Evolutionary conservation across 2,329 filamentous ascomycete genomes (phyloP).

Genomic region (Xylariales sp.): DNA sequence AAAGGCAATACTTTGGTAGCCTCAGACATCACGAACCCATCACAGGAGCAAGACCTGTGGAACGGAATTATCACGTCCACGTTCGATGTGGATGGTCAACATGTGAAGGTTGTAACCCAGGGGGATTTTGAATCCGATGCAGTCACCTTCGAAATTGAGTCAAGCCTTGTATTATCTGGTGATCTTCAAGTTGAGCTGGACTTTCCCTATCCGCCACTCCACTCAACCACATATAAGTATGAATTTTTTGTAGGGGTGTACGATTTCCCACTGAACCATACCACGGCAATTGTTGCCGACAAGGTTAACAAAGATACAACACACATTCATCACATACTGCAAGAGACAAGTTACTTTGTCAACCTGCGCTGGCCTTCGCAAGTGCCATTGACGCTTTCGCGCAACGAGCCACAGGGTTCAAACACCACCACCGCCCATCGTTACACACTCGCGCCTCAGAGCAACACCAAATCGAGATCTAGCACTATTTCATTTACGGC

Average conservation of each 20-base stretch:
- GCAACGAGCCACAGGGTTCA: conserved; percentile 19
- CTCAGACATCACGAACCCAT: conserved; percentile 20
- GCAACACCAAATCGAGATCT: neutral
- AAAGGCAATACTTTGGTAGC: conserved; percentile 23
- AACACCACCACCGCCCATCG: conserved; percentile 22
- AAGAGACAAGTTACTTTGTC: conserved; percentile 33
- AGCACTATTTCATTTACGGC: conserved; percentile 25
- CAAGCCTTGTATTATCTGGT: conserved; percentile 25
- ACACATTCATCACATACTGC: conserved; percentile 31
- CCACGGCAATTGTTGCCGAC: conserved; percentile 19
- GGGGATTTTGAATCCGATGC: conserved; percentile 34
- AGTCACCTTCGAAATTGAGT: conserved; percentile 30
- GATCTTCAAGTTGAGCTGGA: conserved; percentile 34
- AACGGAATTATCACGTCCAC: conserved; percentile 32
- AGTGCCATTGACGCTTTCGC: conserved; percentile 13
- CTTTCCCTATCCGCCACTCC: conserved; percentile 36
- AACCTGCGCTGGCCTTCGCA: conserved; percentile 28
- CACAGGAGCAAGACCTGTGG: conserved; percentile 32
- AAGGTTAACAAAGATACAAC: conserved; percentile 12
- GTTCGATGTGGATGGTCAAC: conserved; percentile 25
- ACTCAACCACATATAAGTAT: conserved; percentile 36
- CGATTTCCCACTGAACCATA: conserved; percentile 33
- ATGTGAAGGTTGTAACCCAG: conserved; percentile 29
- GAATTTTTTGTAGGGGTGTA: conserved; percentile 37
- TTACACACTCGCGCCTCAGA: conserved; percentile 21